Evolutionary conservation across 2,329 filamentous ascomycete species (phyloP).

Genomic region (Lachnellula arida): DNA sequence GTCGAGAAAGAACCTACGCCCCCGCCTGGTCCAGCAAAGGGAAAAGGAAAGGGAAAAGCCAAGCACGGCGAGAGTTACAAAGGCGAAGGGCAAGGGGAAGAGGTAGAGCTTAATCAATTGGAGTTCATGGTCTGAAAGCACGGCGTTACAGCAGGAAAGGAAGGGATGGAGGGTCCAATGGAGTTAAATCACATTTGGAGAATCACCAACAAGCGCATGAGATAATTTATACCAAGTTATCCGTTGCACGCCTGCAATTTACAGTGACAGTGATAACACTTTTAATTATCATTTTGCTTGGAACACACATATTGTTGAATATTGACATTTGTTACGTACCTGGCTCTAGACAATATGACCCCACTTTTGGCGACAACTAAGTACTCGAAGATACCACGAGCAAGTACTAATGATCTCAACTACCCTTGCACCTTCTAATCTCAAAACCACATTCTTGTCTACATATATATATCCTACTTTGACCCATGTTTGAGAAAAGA

Average conservation of each 20-base stretch:
- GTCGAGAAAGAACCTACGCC: slow-evolving; percentile 23
- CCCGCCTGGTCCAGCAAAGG: slow-evolving; percentile 11
- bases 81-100: slow-evolving; percentile 40
- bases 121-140: slow-evolving; percentile 3
- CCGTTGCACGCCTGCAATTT: too few relatives aligned
- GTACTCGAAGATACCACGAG: neutral
- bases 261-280: neutral
- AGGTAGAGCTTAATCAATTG: slow-evolving; percentile 38
- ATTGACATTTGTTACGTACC: neutral
- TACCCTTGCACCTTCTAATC: neutral
- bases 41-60: slow-evolving; percentile 11
- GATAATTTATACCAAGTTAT: neutral
- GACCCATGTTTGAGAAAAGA: too few relatives aligned
- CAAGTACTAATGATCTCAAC: neutral
- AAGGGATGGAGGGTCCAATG: slow-evolving; percentile 7
- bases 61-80: slow-evolving; percentile 28
- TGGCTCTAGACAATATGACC: neutral
- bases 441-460: too few relatives aligned
- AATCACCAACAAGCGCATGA: neutral
- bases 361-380: neutral
- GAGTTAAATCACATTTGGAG: neutral
- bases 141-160: slow-evolving; percentile 6
- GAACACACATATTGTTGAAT: neutral
- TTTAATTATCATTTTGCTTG: neutral
- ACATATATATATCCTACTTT: too few relatives aligned